phyloP scores from a whole-genome alignment of 2,329 filamentous ascomycete genomes.

The Sporothrix mexicana region DNA sequence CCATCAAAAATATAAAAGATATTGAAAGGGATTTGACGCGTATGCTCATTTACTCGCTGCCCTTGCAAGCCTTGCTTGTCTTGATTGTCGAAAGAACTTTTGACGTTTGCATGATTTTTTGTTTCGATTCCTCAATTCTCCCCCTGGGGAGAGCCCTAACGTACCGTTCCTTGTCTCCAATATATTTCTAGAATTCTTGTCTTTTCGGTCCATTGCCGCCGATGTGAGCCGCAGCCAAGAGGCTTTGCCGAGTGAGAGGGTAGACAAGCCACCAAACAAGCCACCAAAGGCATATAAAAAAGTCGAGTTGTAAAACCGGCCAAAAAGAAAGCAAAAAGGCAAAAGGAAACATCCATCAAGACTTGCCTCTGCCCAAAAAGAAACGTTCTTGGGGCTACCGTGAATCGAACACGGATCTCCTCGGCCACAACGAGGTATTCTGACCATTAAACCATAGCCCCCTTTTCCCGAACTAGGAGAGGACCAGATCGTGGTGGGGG shows the following conservation, averaged over 20 bases:
- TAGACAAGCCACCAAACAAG: too few relatives aligned
- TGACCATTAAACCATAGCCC: too few relatives aligned
- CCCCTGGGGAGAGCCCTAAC: too few relatives aligned
- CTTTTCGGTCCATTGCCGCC: slow-evolving; percentile 3
- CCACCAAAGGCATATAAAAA: not conserved
- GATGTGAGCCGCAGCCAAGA: slow-evolving; percentile 4
- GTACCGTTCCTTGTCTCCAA: not conserved
- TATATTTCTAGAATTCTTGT: not conserved
- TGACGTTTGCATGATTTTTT: not conserved
- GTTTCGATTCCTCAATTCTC: not conserved
- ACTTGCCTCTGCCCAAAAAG: too few relatives aligned
- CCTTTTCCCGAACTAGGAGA: too few relatives aligned
- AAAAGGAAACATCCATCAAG: not conserved
- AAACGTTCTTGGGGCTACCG: too few relatives aligned
- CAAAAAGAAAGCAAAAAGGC: not conserved
- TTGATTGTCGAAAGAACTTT: not conserved
- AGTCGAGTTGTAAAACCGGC: not conserved
- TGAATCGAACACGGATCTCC: too few relatives aligned
- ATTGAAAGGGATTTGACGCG: slow-evolving; percentile 6
- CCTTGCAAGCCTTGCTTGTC: not conserved
- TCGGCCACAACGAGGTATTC: too few relatives aligned
- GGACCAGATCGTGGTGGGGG: too few relatives aligned
- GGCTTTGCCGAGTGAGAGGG: not conserved
- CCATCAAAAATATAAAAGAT: not conserved
- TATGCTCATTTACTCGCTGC: not conserved